Conservation (phyloP, 106 monocot genomes). For the Vanilla planifolia region DNA sequence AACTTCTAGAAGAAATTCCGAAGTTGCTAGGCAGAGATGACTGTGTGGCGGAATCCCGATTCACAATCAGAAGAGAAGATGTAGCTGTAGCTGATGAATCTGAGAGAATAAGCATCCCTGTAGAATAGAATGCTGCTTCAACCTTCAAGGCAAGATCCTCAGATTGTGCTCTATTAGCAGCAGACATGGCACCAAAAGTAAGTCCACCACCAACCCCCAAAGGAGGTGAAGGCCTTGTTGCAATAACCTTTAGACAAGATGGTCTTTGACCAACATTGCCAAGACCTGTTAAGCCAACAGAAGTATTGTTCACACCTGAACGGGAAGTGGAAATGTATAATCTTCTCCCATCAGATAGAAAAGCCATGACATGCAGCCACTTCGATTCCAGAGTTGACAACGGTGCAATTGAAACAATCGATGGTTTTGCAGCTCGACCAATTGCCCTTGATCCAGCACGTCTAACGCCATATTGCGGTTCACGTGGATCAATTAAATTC, state of each 20-base stretch:
- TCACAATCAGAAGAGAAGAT: constrained; percentile 72
- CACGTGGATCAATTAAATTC: constrained; percentile 83
- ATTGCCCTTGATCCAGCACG: constrained; percentile 43
- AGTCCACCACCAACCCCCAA: constrained; percentile 52
- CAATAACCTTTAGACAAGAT: constrained; percentile 74
- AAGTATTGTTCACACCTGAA: constrained; percentile 40
- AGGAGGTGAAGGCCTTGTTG: constrained; percentile 93
- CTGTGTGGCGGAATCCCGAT: constrained; percentile 66
- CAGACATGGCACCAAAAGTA: constrained; percentile 57
- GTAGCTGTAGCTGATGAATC: constrained; percentile 59
- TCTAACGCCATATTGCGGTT: constrained; percentile 60
- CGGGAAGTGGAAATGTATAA: constrained; percentile 75
- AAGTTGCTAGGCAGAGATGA: constrained; percentile 42
- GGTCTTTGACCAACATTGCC: constrained; percentile 52
- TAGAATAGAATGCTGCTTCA: constrained; percentile 79
- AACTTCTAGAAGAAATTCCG: constrained; percentile 53
- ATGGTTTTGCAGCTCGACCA: constrained; percentile 47
- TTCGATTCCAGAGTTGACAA: constrained; percentile 78
- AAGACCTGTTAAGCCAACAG: constrained; percentile 41
- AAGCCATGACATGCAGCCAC: constrained; percentile 69
- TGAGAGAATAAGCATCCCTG: constrained; percentile 67
- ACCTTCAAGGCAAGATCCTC: constrained; percentile 85
- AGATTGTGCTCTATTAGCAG: constrained; percentile 47
- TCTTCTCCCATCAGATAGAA: constrained; percentile 96
- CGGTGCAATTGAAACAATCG: constrained; percentile 70